Evolutionary conservation across 2,329 filamentous ascomycete species (phyloP), one percentile per base, ranked within the genome.

Genomic region (Chaetothyriales sp.): DNA sequence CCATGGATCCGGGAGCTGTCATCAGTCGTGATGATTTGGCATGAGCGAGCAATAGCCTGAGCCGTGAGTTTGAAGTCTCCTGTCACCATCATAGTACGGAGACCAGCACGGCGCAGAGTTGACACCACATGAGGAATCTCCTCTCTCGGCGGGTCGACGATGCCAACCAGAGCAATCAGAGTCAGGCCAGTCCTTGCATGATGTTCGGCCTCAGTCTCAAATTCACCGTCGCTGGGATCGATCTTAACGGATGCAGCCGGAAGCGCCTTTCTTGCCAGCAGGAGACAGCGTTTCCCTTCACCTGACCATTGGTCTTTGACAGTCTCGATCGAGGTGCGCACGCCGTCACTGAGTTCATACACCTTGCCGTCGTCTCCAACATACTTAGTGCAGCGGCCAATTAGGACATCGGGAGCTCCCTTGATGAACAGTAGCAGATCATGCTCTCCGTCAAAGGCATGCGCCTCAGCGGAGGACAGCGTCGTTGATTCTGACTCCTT

Each of bases 41-140:
- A 85, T 50, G 86, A 78, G 2, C 75, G 71, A 0, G 84, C 83
- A 54, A 89, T 87, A 1, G 83, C 81, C 54, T 79, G 73, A 0
- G 84, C 84, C 0, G 84, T 89, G 15, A 87, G 73, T 22, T 81
- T 80, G 62, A 84, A 87, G 61, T 89, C 84, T 8, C 84, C 83
- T 1, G 84, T 89, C 0, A 88, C 84, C 84, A 89, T 89, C 64
- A 84, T 82, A 26, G 87, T 79, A n/a, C 80, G 73, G 49, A 89
- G 83, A 1, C 82, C 81, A 3, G 85, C 84, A 1, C 76, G 72
- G 10, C 83, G 76, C 15, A 87, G 70, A 0, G 76, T 84, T n/a
- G 70, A 67, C 25, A 80, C 68, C 1, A 80, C 77, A 10, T 70
- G 70, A 0, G 77, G 74, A 28, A 80, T 80, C 57, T 81, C 78